A percentile compares a stretch with the other conserved stretches of the same genome.
Evolutionary conservation across 2,329 filamentous ascomycete species (phyloP).

Genomic region (Pyrenophora graminea): DNA sequence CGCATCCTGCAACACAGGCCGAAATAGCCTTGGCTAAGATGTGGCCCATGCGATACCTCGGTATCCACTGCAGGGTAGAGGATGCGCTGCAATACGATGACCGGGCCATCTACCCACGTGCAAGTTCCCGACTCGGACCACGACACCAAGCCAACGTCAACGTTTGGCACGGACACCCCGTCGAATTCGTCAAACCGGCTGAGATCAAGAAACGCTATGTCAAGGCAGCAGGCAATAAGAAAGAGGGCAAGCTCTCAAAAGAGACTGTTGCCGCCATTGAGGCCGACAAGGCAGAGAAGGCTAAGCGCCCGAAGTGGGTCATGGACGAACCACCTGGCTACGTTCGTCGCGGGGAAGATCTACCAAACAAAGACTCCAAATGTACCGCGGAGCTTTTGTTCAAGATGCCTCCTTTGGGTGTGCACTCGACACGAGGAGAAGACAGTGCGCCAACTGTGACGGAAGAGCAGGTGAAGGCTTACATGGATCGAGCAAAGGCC

Average conservation of each 20-base stretch:
- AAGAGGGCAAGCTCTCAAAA: slow-evolving; percentile 76
- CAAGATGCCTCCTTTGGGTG: slow-evolving; percentile 67
- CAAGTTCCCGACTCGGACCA: slow-evolving; percentile 87
- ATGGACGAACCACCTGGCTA: slow-evolving; percentile 90
- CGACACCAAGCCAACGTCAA: slow-evolving; percentile 86
- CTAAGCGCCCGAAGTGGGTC: slow-evolving; percentile 88
- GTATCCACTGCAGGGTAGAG: slow-evolving; percentile 92
- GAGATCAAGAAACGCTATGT: slow-evolving; percentile 80
- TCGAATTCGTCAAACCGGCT: slow-evolving; percentile 86
- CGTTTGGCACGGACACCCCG: slow-evolving; percentile 82
- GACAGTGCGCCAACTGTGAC: slow-evolving; percentile 49
- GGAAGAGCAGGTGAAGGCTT: slow-evolving; percentile 71
- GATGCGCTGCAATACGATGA: slow-evolving; percentile 97
- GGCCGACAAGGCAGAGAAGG: slow-evolving; percentile 76
- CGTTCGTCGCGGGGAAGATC: slow-evolving; percentile 80
- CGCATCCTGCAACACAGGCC: slow-evolving; percentile 72
- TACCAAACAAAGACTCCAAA: slow-evolving; percentile 69
- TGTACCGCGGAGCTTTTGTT: slow-evolving; percentile 78
- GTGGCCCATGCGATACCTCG: slow-evolving; percentile 95
- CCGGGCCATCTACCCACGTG: slow-evolving; percentile 87
- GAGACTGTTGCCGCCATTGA: slow-evolving; percentile 79
- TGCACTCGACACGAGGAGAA: slow-evolving; percentile 53
- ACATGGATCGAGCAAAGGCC: slow-evolving; percentile 70
- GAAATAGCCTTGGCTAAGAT: slow-evolving; percentile 91
- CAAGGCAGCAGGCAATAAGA: slow-evolving; percentile 68